phyloP scores from a whole-genome alignment of 371 early-diverging fungal species.

The Lichtheimia ramosa region DNA sequence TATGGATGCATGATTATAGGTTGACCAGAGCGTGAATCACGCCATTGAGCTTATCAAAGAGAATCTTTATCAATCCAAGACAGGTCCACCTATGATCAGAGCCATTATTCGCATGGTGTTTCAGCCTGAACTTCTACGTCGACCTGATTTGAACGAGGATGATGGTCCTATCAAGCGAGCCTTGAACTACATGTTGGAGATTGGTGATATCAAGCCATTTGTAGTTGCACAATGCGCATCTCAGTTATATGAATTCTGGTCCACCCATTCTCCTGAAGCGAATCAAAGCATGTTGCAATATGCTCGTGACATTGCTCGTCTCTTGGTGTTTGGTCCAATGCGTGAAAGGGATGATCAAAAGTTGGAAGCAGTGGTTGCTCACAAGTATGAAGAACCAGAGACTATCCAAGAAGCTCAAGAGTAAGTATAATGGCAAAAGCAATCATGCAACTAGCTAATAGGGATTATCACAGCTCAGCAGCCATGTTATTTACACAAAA shows the following conservation, averaged over 20 bases:
- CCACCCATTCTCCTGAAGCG: slow-evolving; percentile 23
- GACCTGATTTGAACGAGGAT: slow-evolving; percentile 27
- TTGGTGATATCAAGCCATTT: slow-evolving; percentile 39
- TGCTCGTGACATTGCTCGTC: slow-evolving; percentile 30
- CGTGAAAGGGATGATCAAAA: slow-evolving; percentile 58
- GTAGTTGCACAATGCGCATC: slow-evolving; percentile 32
- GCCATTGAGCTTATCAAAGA: slow-evolving; percentile 37
- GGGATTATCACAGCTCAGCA: slow-evolving; percentile 25
- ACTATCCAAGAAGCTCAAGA: slow-evolving; percentile 34
- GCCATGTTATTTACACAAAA: slow-evolving; percentile 36
- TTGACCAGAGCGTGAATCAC: slow-evolving; percentile 26
- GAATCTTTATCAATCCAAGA: slow-evolving; percentile 37
- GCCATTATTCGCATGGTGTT: slow-evolving; percentile 37
- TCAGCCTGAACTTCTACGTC: slow-evolving; percentile 31
- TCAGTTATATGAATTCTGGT: slow-evolving; percentile 38
- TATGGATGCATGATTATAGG: slow-evolving; percentile 5
- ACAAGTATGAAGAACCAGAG: slow-evolving; percentile 31
- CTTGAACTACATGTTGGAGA: slow-evolving; percentile 28
- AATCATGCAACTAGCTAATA: not conserved
- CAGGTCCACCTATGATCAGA: slow-evolving; percentile 32
- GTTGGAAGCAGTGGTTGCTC: slow-evolving; percentile 50
- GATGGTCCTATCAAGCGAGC: slow-evolving; percentile 46
- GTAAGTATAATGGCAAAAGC: slow-evolving; percentile 16
- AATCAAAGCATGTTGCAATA: slow-evolving; percentile 40
- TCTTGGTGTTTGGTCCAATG: slow-evolving; percentile 57